Conservation (phyloP, 148 eudicot species). For the Chenopodium formosanum region DNA sequence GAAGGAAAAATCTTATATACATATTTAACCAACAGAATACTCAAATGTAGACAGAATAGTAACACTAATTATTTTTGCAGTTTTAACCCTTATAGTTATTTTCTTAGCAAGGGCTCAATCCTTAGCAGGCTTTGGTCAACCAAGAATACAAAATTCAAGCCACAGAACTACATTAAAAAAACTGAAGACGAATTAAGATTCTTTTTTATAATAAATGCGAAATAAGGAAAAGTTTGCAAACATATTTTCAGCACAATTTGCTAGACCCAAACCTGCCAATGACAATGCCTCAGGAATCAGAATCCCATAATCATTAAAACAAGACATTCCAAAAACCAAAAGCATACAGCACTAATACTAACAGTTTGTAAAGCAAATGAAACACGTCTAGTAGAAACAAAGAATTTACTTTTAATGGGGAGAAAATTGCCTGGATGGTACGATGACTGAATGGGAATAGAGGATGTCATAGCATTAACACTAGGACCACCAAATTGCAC, state of each 20-base stretch:
- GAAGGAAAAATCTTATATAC: neutral
- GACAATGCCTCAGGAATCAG: neutral
- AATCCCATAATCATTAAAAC: neutral
- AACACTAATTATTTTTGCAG: neutral
- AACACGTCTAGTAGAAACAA: conserved; percentile 16
- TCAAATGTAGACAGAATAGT: neutral
- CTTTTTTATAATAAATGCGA: neutral
- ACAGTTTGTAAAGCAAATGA: neutral
- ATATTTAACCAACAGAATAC: neutral
- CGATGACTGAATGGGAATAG: conserved; percentile 66
- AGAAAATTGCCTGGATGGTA: conserved; percentile 67
- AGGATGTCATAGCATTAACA: conserved; percentile 58
- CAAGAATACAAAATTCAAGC: neutral
- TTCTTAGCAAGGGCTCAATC: neutral
- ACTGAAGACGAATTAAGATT: neutral
- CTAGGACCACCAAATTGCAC: conserved; percentile 69
- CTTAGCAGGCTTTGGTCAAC: neutral
- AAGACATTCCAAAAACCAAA: neutral
- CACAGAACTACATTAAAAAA: neutral
- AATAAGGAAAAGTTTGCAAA: neutral
- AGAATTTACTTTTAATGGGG: conserved; percentile 32
- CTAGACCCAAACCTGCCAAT: neutral
- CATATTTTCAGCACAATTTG: neutral
- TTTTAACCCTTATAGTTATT: neutral
- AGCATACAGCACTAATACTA: neutral